Conservation (phyloP, 1,139 yeast species). For the Candida smagusa region DNA sequence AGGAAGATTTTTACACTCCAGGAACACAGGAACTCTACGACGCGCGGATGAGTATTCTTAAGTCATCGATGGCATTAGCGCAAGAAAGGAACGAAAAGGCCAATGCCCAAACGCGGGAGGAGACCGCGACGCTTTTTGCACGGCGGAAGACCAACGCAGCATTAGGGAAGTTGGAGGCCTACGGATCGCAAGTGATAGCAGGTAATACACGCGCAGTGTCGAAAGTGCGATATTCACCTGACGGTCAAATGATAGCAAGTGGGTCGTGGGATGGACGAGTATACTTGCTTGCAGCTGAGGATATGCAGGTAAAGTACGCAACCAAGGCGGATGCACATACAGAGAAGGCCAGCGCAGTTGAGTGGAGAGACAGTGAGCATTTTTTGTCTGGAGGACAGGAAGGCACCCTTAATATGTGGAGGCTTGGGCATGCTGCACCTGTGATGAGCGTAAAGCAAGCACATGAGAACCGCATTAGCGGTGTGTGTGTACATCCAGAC, state of each 20-base stretch:
- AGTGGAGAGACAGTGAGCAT: constrained; percentile 46
- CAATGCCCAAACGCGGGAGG: constrained; percentile 14
- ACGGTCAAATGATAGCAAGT: constrained; percentile 43
- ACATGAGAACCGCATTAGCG: constrained; percentile 59
- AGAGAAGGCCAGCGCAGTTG: constrained; percentile 70
- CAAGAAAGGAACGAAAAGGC: constrained; percentile 34
- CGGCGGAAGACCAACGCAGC: constrained; percentile 45
- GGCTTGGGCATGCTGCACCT: constrained; percentile 15
- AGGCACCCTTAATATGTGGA: constrained; percentile 52
- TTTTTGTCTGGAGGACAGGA: constrained; percentile 66
- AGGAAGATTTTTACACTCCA: constrained; percentile 84
- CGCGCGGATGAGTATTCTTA: constrained; percentile 51
- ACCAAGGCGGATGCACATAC: constrained; percentile 32
- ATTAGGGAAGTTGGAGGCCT: constrained; percentile 41
- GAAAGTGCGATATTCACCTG: constrained; percentile 45
- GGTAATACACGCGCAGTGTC: constrained; percentile 67
- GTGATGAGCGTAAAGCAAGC: constrained; percentile 21
- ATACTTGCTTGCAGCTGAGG: constrained; percentile 40
- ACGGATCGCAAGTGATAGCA: constrained; percentile 67
- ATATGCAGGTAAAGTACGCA: constrained; percentile 28
- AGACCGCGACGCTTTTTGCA: constrained; percentile 28
- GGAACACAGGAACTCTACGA: constrained; percentile 59
- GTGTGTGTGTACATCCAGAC: constrained; percentile 65
- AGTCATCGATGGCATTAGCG: constrained; percentile 48
- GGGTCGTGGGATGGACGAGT: constrained; percentile 88